Evolutionary conservation across 202 grass and related monocot species (phyloP), one percentile per base, ranked within the genome.

Genomic region (Hordeum pubiflorum): DNA sequence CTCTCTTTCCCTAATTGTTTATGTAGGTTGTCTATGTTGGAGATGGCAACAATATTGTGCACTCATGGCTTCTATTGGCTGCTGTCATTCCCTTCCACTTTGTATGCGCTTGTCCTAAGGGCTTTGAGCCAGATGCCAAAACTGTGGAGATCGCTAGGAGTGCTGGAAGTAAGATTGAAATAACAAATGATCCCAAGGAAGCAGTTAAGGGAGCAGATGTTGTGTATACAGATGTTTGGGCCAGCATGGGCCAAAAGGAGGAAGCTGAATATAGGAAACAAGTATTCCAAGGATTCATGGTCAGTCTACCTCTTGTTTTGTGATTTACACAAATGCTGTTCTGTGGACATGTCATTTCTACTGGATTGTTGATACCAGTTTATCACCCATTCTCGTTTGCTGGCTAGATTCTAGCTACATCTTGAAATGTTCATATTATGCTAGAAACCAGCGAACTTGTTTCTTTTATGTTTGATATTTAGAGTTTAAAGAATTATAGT

Each of bases 231-330:
- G 96, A 96, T 85, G 92, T 99, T 83, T 99, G 96, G 96, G 96
- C 96, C 62, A 99, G 96, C 81, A 99, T 99, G 96, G 96, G 96
- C 43, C 96, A 99, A 80, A 99, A 99, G 81, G 86, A 99, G 67
- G 96, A 99, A 85, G 90, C 92, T 74, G 87, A 93, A 67, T 91
- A 88, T 66, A 91, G 96, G 68, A 99, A 91, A 84, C 78, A 99
- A 66, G 75, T 86, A 43, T 99, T 99, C 78, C 87, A 93, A 85
- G 92, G 90, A 50, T 99, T 99, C 85, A 91, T 75, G 90, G 96
- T 99, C 63, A 12, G 87, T 61, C 32, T 79, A 6, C 11, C 26
- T 37, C 18, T 58, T 18, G 12, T 81, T 43, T 63, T 69, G 36
- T 22, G 34, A 29, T 39, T 72, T 48, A 71, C 11, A 50, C 2